Conservation (phyloP, 1,284 basidiomycete species). For the Apiotrichum montevideense region DNA sequence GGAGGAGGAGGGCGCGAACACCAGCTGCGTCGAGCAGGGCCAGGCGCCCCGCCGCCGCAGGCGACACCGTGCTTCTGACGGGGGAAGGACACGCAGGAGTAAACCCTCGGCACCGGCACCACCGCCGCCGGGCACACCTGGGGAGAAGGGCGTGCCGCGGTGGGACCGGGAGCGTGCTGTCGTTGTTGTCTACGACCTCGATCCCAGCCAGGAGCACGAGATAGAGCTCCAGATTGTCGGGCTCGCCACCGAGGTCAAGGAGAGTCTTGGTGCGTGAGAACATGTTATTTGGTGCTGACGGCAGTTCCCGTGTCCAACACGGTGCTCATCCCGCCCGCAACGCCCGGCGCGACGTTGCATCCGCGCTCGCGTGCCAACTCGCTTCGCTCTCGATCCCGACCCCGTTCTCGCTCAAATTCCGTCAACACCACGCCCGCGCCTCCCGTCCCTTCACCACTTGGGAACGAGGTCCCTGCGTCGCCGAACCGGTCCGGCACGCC, state of each 20-base stretch:
- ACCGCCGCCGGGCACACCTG: background rate
- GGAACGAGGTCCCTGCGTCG: conserved; percentile 7
- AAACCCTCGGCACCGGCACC: too few relatives aligned
- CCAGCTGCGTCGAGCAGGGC: conserved; percentile 4
- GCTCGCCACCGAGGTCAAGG: conserved; percentile 26
- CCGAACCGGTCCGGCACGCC: conserved; percentile 9
- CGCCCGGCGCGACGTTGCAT: conserved; percentile 17
- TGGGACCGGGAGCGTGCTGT: conserved; percentile 41
- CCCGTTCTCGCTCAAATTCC: conserved; percentile 44
- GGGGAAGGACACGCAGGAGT: too few relatives aligned
- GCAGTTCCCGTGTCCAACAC: conserved; percentile 29
- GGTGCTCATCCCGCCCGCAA: conserved; percentile 35
- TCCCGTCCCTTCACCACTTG: conserved; percentile 16
- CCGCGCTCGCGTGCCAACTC: conserved; percentile 45
- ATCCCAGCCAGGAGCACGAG: conserved; percentile 45
- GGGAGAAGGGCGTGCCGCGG: background rate
- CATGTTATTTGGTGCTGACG: background rate
- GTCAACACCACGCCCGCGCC: conserved; percentile 23
- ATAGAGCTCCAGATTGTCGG: conserved; percentile 46
- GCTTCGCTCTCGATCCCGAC: conserved; percentile 38
- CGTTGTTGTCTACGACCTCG: conserved; percentile 44
- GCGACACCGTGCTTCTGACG: background rate
- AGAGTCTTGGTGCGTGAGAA: conserved; percentile 21
- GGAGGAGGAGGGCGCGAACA: conserved; percentile 11
- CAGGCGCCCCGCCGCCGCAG: conserved; percentile 2